Evolutionary conservation across 176 grass and related monocot genomes (phyloP).

Genomic region (Zizania latifolia): DNA sequence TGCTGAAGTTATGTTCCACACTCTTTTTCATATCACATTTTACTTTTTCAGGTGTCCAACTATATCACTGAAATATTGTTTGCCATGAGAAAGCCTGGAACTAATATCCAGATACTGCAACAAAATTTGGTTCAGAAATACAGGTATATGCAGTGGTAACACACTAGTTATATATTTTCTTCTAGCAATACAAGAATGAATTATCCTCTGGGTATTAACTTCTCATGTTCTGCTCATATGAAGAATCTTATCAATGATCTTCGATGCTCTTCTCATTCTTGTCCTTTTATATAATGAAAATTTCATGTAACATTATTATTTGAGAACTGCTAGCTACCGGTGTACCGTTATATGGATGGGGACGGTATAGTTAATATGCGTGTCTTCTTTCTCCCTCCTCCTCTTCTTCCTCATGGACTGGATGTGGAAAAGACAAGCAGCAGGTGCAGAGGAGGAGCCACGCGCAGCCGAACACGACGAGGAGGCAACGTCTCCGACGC

Average conservation of each 20-base stretch:
- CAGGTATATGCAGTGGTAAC: slow-evolving; percentile 42
- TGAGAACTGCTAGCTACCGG: no score
- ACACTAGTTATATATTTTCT: not conserved
- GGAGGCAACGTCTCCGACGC: no score
- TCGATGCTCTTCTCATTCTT: not conserved
- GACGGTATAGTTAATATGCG: no score
- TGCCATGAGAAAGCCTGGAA: slow-evolving; percentile 74
- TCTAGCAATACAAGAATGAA: not conserved
- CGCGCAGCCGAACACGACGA: no score
- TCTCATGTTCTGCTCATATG: not conserved
- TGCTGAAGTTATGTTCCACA: slow-evolving; percentile 9
- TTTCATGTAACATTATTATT: no score
- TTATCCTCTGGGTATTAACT: slow-evolving; percentile 11
- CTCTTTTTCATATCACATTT: not conserved
- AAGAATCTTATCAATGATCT: no score
- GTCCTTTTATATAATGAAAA: not conserved
- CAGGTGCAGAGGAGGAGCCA: no score
- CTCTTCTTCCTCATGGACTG: no score
- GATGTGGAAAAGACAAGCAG: no score
- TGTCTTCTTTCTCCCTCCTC: no score
- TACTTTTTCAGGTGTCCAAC: slow-evolving; percentile 53
- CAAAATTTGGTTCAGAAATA: slow-evolving; percentile 77
- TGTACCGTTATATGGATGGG: no score
- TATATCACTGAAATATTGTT: slow-evolving; percentile 61
- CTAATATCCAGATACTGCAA: slow-evolving; percentile 96